Conservation (phyloP, 2,329 filamentous ascomycete species). For the Colletotrichum tamarilloi region DNA sequence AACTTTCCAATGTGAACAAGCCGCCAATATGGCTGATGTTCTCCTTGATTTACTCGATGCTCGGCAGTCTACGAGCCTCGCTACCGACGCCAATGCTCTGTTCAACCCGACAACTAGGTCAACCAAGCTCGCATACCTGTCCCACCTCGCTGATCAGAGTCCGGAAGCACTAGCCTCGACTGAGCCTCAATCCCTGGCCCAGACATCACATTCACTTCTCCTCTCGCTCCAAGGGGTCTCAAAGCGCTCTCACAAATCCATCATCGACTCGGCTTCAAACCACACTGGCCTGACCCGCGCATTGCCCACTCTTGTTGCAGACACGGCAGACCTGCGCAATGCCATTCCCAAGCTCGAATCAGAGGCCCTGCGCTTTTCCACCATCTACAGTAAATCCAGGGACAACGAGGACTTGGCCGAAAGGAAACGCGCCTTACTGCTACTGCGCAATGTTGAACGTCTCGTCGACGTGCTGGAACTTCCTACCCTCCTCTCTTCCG, state of each 20-base stretch:
- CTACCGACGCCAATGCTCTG: background rate
- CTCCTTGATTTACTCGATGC: slow-evolving; percentile 73
- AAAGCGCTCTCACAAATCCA: slow-evolving; percentile 86
- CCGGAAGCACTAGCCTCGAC: slow-evolving; percentile 77
- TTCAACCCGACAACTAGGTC: background rate
- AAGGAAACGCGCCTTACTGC: slow-evolving; percentile 81
- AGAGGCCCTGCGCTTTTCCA: slow-evolving; percentile 82
- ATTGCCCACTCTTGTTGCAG: slow-evolving; percentile 75
- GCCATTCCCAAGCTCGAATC: slow-evolving; percentile 83
- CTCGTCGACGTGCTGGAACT: slow-evolving; percentile 92
- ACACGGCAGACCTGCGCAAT: slow-evolving; percentile 74
- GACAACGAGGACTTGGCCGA: slow-evolving; percentile 77
- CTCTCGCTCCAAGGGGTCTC: slow-evolving; percentile 88
- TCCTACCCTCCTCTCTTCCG: slow-evolving; percentile 84
- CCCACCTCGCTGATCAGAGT: slow-evolving; percentile 80
- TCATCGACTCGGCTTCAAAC: slow-evolving; percentile 83
- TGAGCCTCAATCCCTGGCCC: slow-evolving; percentile 83
- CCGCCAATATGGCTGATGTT: slow-evolving; percentile 70
- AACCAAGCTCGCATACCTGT: slow-evolving; percentile 73
- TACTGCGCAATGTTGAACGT: slow-evolving; percentile 88
- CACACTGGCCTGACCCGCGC: slow-evolving; percentile 79
- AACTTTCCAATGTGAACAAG: background rate
- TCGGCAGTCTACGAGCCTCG: slow-evolving; percentile 39
- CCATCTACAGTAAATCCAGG: slow-evolving; percentile 80
- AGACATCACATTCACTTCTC: slow-evolving; percentile 82